Evolutionary conservation across 2,329 filamentous ascomycete genomes (phyloP).

Genomic region (Beauveria bassiana): DNA sequence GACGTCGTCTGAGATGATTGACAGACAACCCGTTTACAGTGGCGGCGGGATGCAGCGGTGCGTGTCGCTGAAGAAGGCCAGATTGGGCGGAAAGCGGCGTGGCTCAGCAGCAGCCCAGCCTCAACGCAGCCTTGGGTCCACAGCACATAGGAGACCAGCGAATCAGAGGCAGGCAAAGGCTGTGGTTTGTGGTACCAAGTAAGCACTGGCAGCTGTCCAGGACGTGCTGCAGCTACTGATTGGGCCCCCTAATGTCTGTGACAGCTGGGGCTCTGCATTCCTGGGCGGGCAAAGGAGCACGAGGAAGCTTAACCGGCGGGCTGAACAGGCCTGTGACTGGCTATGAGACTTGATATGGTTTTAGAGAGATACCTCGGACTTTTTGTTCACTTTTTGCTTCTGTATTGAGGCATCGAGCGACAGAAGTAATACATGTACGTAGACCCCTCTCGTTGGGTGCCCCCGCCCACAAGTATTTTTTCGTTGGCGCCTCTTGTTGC

Average conservation of each 20-base stretch:
- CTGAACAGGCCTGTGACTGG: background rate
- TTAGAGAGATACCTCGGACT: background rate
- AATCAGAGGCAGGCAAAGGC: background rate
- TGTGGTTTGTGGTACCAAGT: background rate
- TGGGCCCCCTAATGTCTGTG: background rate
- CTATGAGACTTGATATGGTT: background rate
- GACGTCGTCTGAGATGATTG: background rate
- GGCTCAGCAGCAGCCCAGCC: background rate
- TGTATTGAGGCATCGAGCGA: background rate
- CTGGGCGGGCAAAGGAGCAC: background rate
- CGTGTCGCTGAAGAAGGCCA: background rate
- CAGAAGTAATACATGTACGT: background rate
- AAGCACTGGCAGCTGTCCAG: background rate
- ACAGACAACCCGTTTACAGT: background rate
- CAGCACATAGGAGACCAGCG: background rate
- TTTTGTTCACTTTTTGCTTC: background rate
- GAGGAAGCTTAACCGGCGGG: background rate
- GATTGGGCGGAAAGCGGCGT: background rate
- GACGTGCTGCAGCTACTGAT: background rate
- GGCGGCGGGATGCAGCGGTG: background rate
- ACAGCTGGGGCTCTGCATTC: background rate
- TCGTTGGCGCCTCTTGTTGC: background rate
- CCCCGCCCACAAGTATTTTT: conserved; percentile 8
- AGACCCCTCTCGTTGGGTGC: background rate
- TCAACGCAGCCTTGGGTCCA: background rate